A percentile compares a stretch with the other conserved stretches of the same genome.
Evolutionary conservation across 2,329 filamentous ascomycete species (phyloP).

Genomic region (Calonectria fujianensis): DNA sequence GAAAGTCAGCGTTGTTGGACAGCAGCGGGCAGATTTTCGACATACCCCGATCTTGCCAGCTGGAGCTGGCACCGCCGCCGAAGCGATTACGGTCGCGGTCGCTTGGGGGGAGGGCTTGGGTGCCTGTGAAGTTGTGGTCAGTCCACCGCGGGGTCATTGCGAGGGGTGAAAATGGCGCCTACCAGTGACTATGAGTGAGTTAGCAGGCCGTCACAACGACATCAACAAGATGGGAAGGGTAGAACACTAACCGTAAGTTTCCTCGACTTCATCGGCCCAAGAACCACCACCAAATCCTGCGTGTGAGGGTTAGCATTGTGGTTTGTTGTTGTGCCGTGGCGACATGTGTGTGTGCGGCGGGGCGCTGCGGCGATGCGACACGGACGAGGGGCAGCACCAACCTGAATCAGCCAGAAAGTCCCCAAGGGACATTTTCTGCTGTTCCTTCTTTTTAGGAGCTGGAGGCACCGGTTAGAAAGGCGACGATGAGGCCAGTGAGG

Average conservation of each 20-base stretch:
- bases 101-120: conserved; percentile 73
- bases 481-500: conserved; percentile 25
- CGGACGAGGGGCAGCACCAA: conserved; percentile 71
- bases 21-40: conserved; percentile 22
- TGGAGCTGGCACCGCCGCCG: conserved; percentile 56
- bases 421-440: conserved; percentile 97
- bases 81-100: conserved; percentile 65
- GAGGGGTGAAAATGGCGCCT: conserved; percentile 49
- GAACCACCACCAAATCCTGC: conserved; percentile 80
- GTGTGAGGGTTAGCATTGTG: conserved; percentile 52
- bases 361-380: conserved; percentile 52
- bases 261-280: conserved; percentile 99
- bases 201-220: conserved; percentile 49
- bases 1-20: conserved; percentile 48
- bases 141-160: conserved; percentile 45
- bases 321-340: conserved; percentile 46
- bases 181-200: conserved; percentile 61
- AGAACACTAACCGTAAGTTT: conserved; percentile 81
- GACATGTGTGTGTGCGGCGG: conserved; percentile 48
- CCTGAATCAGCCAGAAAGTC: conserved; percentile 95
- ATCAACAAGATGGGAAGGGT: conserved; percentile 17
- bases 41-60: conserved; percentile 68
- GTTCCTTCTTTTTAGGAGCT: conserved; percentile 96
- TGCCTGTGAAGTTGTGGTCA: conserved; percentile 64
- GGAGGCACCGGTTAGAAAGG: conserved; percentile 47